Percentiles rank a stretch among this genome's conserved stretches.
Evolutionary conservation across 108 stramenopile species (phyloP).

Genomic region (Fistulifera pelliculosa): DNA sequence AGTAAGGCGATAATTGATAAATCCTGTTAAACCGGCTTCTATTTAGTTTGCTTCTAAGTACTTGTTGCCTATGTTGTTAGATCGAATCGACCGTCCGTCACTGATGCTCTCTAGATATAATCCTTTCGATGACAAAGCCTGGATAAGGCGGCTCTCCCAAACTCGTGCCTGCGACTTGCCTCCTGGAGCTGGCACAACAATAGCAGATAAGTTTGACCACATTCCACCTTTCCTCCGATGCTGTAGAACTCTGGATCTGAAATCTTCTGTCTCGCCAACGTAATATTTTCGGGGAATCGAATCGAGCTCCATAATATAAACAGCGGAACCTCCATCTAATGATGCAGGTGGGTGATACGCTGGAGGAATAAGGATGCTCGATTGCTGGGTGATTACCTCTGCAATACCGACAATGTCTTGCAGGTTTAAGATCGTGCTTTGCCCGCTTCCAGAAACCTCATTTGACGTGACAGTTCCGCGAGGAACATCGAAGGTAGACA

Average conservation of each 20-base stretch:
- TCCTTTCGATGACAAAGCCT: slow-evolving; percentile 43
- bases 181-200: slow-evolving; percentile 39
- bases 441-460: background rate
- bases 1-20: background rate
- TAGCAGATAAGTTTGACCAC: slow-evolving; percentile 30
- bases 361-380: slow-evolving; percentile 33
- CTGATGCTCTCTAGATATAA: slow-evolving; percentile 45
- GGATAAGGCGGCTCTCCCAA: slow-evolving; percentile 65
- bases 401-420: background rate
- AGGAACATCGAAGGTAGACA: slow-evolving; percentile 13
- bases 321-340: slow-evolving; percentile 64
- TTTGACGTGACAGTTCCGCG: background rate
- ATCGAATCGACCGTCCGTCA: slow-evolving; percentile 39
- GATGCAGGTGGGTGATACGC: slow-evolving; percentile 47
- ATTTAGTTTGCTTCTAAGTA: slow-evolving; percentile 1
- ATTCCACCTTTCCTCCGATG: slow-evolving; percentile 55
- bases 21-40: background rate
- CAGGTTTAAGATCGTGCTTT: background rate
- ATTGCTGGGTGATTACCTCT: background rate
- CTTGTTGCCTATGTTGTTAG: background rate
- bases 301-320: slow-evolving; percentile 54
- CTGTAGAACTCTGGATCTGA: slow-evolving; percentile 43
- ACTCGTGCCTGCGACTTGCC: slow-evolving; percentile 61
- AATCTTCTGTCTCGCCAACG: slow-evolving; percentile 82
- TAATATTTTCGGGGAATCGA: slow-evolving; percentile 35